phyloP scores from a whole-genome alignment of 2,329 filamentous ascomycete genomes.

The Proliferodiscus dingleyae region DNA sequence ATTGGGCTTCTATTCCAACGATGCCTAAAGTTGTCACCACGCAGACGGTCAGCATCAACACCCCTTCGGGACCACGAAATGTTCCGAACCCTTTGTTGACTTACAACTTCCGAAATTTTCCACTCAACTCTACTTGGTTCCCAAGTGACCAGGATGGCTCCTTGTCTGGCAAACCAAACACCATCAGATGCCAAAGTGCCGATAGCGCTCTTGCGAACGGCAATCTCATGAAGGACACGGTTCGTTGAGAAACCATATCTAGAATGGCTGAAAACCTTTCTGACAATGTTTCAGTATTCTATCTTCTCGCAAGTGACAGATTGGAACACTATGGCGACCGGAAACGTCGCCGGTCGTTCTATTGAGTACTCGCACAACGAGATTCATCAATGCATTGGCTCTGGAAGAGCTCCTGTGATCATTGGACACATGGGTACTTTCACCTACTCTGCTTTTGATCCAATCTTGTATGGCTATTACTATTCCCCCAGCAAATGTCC shows the following conservation, averaged over 20 bases:
- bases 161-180: neutral
- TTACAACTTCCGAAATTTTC: constrained; percentile 41
- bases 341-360: neutral
- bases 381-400: neutral
- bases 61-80: constrained; percentile 7
- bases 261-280: neutral
- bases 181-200: neutral
- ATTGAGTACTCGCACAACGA: neutral
- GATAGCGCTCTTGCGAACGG: neutral
- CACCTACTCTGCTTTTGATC: constrained; percentile 41
- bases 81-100: constrained; percentile 47
- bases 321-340: neutral
- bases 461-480: constrained; percentile 39
- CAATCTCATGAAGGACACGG: neutral
- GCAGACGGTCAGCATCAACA: constrained; percentile 28
- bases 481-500: neutral
- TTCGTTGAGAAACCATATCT: neutral
- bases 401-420: neutral
- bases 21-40: constrained; percentile 33
- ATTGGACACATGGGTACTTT: constrained; percentile 37
- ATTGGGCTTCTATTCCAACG: constrained; percentile 39
- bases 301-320: neutral
- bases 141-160: constrained; percentile 29
- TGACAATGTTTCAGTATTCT: neutral
- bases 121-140: constrained; percentile 32